Base-by-base conservation (phyloP, 176 grass and related monocot species). In the Musa schizocarpa region DNA sequence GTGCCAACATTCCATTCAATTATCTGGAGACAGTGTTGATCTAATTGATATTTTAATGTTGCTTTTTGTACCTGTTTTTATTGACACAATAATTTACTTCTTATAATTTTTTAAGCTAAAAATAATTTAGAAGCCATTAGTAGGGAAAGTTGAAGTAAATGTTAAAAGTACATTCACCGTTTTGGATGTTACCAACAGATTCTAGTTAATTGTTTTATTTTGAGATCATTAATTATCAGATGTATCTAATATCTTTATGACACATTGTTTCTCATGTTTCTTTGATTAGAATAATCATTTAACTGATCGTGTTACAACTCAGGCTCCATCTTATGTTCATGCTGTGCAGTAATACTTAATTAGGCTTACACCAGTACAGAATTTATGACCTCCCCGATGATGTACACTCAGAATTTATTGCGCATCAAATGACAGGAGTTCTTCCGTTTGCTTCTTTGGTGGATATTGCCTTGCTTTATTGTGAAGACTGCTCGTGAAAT, bases 381-480 rank as follows among this genome's bases (percentile, higher is more conserved):
- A 56, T 82, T 1, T 61, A 19, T 66, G 68, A n/a, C 21, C 29
- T 61, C 52, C 29, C 16, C 59, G n/a, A 50, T 75, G 25, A 62
- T 49, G 63, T 74, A 62, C 50, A 58, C 21, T 63, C 17, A 13
- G 19, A 75, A 66, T 55, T 1, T 79, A 74, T 49, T 52, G 69
- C 11, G 1, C 63, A 54, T 11, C 23, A 22, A 84, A 74, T 70
- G 61, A 49, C 85, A 96, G 93, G 89, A 86, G 11, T 92, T 88
- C 65, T 96, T 88, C 71, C 62, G 74, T 52, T 80, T 54, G 17
- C 56, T 90, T 13, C 58, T 80, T 14, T 83, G 87, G 83, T 96
- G 93, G 89, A 85, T 96, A 69, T 73, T 87, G 50, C 93, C 89
- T 2, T 96, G 89, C 77, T 75, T 96, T 71, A 4, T 78, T 23